Evolutionary conservation across 2,329 filamentous ascomycete species (phyloP).

Genomic region (Pseudogymnoascus sp.): DNA sequence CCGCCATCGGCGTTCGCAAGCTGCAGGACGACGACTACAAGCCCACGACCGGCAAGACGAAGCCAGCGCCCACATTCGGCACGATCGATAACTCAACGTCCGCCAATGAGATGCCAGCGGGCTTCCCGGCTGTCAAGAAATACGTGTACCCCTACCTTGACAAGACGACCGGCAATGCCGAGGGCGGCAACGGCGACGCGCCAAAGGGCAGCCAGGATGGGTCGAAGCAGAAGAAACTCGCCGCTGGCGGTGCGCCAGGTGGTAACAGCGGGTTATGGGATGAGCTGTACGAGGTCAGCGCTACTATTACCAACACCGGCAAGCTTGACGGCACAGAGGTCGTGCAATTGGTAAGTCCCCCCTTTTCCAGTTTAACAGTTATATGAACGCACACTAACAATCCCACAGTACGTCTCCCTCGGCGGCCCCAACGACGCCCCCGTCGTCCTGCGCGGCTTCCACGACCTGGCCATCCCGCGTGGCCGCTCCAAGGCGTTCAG

Average conservation of each 20-base stretch:
- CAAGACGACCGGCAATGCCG: slow-evolving; percentile 28
- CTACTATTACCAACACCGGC: slow-evolving; percentile 51
- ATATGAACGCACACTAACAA: slow-evolving; percentile 43
- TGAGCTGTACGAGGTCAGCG: slow-evolving; percentile 44
- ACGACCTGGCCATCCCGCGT: slow-evolving; percentile 63
- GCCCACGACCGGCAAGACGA: slow-evolving; percentile 54
- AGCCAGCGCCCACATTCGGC: slow-evolving; percentile 54
- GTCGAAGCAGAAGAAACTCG: slow-evolving; percentile 36
- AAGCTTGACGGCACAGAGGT: slow-evolving; percentile 46
- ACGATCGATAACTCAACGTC: slow-evolving; percentile 53
- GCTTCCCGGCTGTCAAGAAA: slow-evolving; percentile 35
- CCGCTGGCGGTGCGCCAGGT: slow-evolving; percentile 45
- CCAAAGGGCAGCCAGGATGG: slow-evolving; percentile 37
- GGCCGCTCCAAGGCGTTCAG: slow-evolving; percentile 61
- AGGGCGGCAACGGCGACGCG: slow-evolving; percentile 28
- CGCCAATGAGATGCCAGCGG: slow-evolving; percentile 61
- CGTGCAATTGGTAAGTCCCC: slow-evolving; percentile 48
- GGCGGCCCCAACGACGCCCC: slow-evolving; percentile 67
- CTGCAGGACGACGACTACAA: slow-evolving; percentile 22
- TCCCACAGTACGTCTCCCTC: slow-evolving; percentile 61
- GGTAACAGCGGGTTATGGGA: slow-evolving; percentile 49
- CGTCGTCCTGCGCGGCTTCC: slow-evolving; percentile 68
- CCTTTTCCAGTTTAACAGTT: slow-evolving; percentile 33
- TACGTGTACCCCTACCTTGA: slow-evolving; percentile 52
- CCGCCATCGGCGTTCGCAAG: slow-evolving; percentile 46